Conservation (phyloP, 2,329 filamentous ascomycete species). For the Calonectria honghensis region DNA sequence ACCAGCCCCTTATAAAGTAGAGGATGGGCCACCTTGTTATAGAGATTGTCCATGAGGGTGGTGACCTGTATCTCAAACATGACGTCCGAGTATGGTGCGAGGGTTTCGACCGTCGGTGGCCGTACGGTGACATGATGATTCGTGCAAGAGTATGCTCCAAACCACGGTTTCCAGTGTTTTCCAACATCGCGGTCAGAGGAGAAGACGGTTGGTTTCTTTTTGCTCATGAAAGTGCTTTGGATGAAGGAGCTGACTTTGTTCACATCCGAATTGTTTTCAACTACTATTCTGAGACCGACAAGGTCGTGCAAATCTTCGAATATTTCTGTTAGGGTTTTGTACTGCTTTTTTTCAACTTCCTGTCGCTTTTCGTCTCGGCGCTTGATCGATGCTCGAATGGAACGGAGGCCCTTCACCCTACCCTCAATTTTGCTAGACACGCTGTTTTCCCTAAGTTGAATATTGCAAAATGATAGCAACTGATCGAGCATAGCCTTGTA, state of each 20-base stretch:
- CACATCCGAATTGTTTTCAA: neutral
- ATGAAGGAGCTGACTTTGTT: neutral
- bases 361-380: neutral
- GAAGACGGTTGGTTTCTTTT: neutral
- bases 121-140: slow-evolving; percentile 16
- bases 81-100: neutral
- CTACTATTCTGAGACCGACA: neutral
- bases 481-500: neutral
- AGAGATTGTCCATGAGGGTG: neutral
- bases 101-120: neutral
- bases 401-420: neutral
- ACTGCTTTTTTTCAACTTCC: neutral
- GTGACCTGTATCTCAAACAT: slow-evolving; percentile 13
- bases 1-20: neutral
- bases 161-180: neutral
- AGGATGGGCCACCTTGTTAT: neutral
- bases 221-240: neutral
- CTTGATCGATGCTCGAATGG: neutral
- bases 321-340: neutral
- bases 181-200: neutral
- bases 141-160: neutral
- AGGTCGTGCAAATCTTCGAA: slow-evolving; percentile 12
- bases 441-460: neutral
- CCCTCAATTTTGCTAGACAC: neutral
- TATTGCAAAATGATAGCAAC: neutral